Base-by-base conservation (phyloP, 257 asterid species). In the Echium plantagineum region DNA sequence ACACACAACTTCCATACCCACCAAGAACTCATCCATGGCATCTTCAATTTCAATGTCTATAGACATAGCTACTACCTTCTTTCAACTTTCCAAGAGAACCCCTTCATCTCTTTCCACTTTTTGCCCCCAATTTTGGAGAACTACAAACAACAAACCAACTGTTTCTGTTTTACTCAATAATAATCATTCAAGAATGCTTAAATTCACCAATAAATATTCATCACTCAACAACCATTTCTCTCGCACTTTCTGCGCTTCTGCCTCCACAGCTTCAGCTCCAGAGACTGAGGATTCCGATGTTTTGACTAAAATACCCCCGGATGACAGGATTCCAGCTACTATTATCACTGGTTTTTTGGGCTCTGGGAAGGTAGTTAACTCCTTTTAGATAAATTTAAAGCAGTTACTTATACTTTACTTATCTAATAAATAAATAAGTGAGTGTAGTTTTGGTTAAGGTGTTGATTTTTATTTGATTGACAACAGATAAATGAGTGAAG, bases 261-360 rank as follows among this genome's bases (percentile, higher is more conserved):
- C 81, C 24, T 68, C 94, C 57, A 57, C 95, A 0, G 77, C 86
- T 28, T 28, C 32, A 28, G 32, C 32, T 28, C 32, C 32, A 4
- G 80, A 80, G 66, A 80, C 85, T 31, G 96, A 84, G 64, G 84
- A 75, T 42, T 83, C 75, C 63, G 98, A 84, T 68, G 75, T 81
- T 69, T 31, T 80, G 35, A 89, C 99, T 17, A 86, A 83, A 78
- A 84, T 89, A 64, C 95, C 95, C 31, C 94, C 86, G 1, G 97
- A 93, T 80, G 70, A 83, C 72, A 80, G 97, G 74, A 77, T 93
- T 63, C 99, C 99, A 8, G 99, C 99, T 57, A 93, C 99, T 26
- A 93, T 93, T 71, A 93, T 93, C 38, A 93, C 97, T 58, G 99
- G 97, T 15, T 93, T 89, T 72, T 76, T 93, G 74, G 99, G 99